phyloP scores from a whole-genome alignment of 2,329 filamentous ascomycete species.

The Aspergillus japonicus region DNA sequence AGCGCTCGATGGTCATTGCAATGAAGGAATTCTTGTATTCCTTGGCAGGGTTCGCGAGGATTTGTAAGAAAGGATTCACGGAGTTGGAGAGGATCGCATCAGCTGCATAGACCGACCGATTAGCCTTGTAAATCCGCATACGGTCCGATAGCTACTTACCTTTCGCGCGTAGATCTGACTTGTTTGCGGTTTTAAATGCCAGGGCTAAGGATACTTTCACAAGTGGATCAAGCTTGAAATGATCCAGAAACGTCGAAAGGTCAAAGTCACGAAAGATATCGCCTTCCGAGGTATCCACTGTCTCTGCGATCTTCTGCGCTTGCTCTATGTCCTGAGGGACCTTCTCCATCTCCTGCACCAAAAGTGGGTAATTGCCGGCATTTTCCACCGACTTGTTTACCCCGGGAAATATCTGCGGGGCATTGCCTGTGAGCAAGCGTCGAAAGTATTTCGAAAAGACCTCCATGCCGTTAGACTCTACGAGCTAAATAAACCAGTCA shows the following conservation, averaged over 20 bases:
- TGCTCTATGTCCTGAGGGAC: slow-evolving; percentile 77
- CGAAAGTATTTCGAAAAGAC: slow-evolving; percentile 95
- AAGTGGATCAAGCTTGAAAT: slow-evolving; percentile 88
- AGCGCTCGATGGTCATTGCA: slow-evolving; percentile 77
- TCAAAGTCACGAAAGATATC: slow-evolving; percentile 96
- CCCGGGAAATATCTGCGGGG: slow-evolving; percentile 83
- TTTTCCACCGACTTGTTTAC: slow-evolving; percentile 70
- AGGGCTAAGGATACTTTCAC: slow-evolving; percentile 84
- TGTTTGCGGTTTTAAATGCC: slow-evolving; percentile 80
- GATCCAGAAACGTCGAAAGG: slow-evolving; percentile 89
- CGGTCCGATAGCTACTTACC: slow-evolving; percentile 54
- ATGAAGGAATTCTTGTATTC: slow-evolving; percentile 70
- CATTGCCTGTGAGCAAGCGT: slow-evolving; percentile 87
- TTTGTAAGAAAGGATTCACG: slow-evolving; percentile 72
- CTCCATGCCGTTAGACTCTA: slow-evolving; percentile 99
- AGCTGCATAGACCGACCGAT: slow-evolving; percentile 52
- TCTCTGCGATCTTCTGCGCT: slow-evolving; percentile 86
- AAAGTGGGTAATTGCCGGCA: slow-evolving; percentile 77
- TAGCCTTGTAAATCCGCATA: neutral
- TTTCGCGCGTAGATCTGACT: slow-evolving; percentile 82
- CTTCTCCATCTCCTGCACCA: slow-evolving; percentile 82
- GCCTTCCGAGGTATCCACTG: slow-evolving; percentile 84
- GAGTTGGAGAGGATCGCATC: slow-evolving; percentile 86
- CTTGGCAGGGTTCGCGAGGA: slow-evolving; percentile 67
- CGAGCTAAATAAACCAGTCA: slow-evolving; percentile 58